Evolutionary conservation across 1,284 basidiomycete genomes (phyloP).

Genomic region (Xerocomus nothofagi): DNA sequence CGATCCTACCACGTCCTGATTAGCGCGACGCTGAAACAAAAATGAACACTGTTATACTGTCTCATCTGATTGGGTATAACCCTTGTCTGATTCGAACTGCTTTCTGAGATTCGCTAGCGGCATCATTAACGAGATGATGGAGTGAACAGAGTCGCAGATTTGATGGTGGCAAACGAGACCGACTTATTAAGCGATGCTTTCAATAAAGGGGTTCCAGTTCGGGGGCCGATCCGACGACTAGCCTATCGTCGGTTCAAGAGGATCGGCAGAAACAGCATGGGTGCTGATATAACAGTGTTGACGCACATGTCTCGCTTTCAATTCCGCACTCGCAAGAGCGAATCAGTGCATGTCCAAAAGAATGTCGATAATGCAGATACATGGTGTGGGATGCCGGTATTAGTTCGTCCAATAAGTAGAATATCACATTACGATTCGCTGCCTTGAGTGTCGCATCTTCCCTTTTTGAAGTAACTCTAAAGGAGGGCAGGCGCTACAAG

Average conservation of each 20-base stretch:
- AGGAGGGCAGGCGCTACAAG: conserved; percentile 3
- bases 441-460: conserved; percentile 32
- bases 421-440: conserved; percentile 35
- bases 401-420: conserved; percentile 32
- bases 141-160: not conserved
- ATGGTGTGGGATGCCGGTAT: conserved; percentile 22
- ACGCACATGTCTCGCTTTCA: not conserved
- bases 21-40: conserved; percentile 14
- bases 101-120: not conserved
- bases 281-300: not conserved
- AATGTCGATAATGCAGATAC: conserved; percentile 34
- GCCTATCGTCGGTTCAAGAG: not conserved
- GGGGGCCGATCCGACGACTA: not conserved
- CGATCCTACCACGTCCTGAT: conserved; percentile 25
- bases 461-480: conserved; percentile 7
- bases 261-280: not conserved
- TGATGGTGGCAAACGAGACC: not conserved
- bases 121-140: conserved; percentile 8
- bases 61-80: conserved; percentile 4
- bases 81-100: not conserved
- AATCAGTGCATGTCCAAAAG: conserved; percentile 19
- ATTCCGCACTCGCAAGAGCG: not conserved
- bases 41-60: conserved; percentile 8
- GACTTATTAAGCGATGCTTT: conserved; percentile 25
- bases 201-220: conserved; percentile 6